Evolutionary conservation across 129 eudicot genomes (phyloP).

Genomic region (Chrysanthemum lavandulifolium): DNA sequence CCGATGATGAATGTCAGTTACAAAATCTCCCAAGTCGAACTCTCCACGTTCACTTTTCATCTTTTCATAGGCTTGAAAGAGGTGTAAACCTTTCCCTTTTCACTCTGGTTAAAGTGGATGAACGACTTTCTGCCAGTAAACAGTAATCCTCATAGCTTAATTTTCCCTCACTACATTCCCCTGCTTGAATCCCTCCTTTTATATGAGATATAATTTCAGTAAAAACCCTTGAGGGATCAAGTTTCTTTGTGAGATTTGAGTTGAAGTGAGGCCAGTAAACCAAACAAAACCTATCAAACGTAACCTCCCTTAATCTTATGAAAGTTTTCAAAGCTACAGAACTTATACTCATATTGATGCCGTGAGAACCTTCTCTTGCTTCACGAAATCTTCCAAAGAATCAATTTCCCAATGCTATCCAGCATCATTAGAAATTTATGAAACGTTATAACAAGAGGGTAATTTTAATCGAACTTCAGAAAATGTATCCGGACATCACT

Average conservation of each 20-base stretch:
- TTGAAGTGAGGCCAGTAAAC: slow-evolving; percentile 53
- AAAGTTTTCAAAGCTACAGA: slow-evolving; percentile 39
- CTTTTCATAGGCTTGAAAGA: slow-evolving; percentile 47
- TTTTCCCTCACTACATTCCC: slow-evolving; percentile 19
- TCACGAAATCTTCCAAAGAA: slow-evolving; percentile 43
- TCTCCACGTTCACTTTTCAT: slow-evolving; percentile 43
- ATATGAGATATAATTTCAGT: slow-evolving; percentile 47
- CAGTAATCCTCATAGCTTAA: slow-evolving; percentile 31
- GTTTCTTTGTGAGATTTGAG: slow-evolving; percentile 37
- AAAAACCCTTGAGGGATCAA: slow-evolving; percentile 49
- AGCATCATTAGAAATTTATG: slow-evolving; percentile 55
- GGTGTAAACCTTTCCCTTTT: slow-evolving; percentile 35
- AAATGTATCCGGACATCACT: slow-evolving; percentile 40
- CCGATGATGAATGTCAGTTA: slow-evolving; percentile 44
- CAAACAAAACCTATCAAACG: slow-evolving; percentile 38
- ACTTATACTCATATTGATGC: slow-evolving; percentile 13
- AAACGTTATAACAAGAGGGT: slow-evolving; percentile 52
- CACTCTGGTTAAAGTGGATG: slow-evolving; percentile 30
- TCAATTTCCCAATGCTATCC: slow-evolving; percentile 43
- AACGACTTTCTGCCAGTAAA: slow-evolving; percentile 29
- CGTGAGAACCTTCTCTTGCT: slow-evolving; percentile 1
- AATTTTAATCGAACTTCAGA: slow-evolving; percentile 26
- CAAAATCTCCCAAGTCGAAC: slow-evolving; percentile 55
- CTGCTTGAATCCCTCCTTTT: slow-evolving; percentile 31
- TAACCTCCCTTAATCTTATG: slow-evolving; percentile 43